Evolutionary conservation across 1,284 basidiomycete species (phyloP).

Genomic region (Fereydounia khargensis): DNA sequence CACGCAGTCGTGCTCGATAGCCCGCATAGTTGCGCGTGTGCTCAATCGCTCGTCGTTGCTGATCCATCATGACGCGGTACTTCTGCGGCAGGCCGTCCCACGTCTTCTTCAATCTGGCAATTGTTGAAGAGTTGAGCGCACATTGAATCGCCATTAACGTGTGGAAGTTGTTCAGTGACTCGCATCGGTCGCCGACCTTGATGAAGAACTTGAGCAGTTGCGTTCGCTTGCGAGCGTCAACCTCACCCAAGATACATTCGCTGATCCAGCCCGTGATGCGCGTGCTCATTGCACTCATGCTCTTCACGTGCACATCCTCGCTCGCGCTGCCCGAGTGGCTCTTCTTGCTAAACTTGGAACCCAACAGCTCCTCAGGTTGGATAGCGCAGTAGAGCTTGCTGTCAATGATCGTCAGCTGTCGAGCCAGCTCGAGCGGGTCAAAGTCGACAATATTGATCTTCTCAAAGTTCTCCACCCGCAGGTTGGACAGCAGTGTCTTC

Average conservation of each 20-base stretch:
- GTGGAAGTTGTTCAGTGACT: conserved; percentile 59
- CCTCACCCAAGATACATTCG: conserved; percentile 59
- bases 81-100: conserved; percentile 78
- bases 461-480: conserved; percentile 60
- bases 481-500: conserved; percentile 67
- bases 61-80: conserved; percentile 75
- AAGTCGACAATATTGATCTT: conserved; percentile 79
- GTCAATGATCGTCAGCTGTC: conserved; percentile 61
- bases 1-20: conserved; percentile 73
- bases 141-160: conserved; percentile 60
- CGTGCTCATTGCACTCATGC: conserved; percentile 59
- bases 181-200: conserved; percentile 59
- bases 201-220: conserved; percentile 59
- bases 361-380: conserved; percentile 58
- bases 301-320: conserved; percentile 52
- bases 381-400: conserved; percentile 57
- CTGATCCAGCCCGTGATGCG: conserved; percentile 61
- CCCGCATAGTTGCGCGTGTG: conserved; percentile 87
- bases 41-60: conserved; percentile 79
- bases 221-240: conserved; percentile 57
- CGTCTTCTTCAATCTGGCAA: conserved; percentile 57
- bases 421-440: conserved; percentile 67
- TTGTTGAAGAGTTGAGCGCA: conserved; percentile 59
- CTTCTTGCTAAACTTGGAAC: conserved; percentile 52
- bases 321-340: conserved; percentile 15